Base-by-base conservation (phyloP, 306 rosid genomes). In the Inga oerstediana region DNA sequence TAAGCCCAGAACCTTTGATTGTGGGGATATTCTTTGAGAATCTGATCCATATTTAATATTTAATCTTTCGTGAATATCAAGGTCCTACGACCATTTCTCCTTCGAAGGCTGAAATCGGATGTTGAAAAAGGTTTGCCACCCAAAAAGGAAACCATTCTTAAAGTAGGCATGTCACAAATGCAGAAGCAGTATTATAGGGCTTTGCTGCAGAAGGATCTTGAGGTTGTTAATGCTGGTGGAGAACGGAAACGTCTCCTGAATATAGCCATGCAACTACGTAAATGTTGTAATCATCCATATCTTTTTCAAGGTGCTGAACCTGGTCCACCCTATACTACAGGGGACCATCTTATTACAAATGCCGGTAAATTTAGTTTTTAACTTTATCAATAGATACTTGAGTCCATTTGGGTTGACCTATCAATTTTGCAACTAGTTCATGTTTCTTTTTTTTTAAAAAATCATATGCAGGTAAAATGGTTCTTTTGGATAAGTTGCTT, bases 291-390 rank as follows among this genome's bases (percentile, higher is more conserved):
- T 83, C 99, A 96, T 76, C 98, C 99, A 12, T 96, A 96, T 85
- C 98, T 96, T 79, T 96, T 96, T 84, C 99, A 96, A 90, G 99
- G 99, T 75, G 99, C 99, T 77, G 99, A 96, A 84, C 98, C 99
- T 58, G 99, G 99, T 46, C 99, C 99, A 75, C 99, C 99, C 10
- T 96, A 91, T 84, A 92, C 97, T 3, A 96, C 99, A 3, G 99
- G 99, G 74, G 97, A 91, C 13, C 99, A 96, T 90, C 94, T 96
- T 20, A 86, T 93, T 80, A 91, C 91, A 54, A 94, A 66, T 92
- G 99, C 99, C 41, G 99, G 99, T 96, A 87, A 87, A 77, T 79
- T 82, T 22, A 58, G 14, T 66, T 68, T 81, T 62, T 72, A 71
- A 71, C 56, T n/a, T 10, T 71, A 79, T 35, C 52, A 7, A 27